Percentiles rank a stretch among this genome's conserved stretches.
phyloP scores from a whole-genome alignment of 768 basidiomycete genomes.

The Rhizopogon salebrosus region DNA sequence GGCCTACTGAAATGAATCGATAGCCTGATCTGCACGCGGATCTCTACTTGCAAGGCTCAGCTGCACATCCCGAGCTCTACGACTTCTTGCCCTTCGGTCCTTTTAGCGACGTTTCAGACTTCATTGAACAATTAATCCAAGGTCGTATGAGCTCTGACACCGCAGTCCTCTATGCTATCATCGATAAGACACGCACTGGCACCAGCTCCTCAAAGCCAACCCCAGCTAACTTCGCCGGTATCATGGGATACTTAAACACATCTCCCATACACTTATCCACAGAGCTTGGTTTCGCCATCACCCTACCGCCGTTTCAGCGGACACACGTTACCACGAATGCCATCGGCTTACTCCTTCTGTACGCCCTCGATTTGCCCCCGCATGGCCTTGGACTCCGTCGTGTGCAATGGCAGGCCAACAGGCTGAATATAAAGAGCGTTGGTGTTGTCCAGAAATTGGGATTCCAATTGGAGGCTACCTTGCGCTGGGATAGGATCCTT shows the following conservation, averaged over 20 bases:
- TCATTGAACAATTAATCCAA: constrained; percentile 31
- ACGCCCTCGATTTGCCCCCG: constrained; percentile 35
- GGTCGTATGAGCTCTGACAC: constrained; percentile 31
- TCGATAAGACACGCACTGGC: constrained; percentile 39
- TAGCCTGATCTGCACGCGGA: constrained; percentile 43
- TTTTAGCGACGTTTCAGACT: constrained; percentile 32
- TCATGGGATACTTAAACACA: constrained; percentile 46
- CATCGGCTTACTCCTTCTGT: constrained; percentile 46
- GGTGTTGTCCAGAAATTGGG: constrained; percentile 51
- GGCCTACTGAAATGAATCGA: neutral
- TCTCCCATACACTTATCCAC: constrained; percentile 35
- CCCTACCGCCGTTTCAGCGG: constrained; percentile 54
- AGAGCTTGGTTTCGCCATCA: constrained; percentile 53
- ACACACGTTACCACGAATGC: constrained; percentile 60
- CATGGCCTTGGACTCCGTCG: constrained; percentile 53
- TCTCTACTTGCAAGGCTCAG: constrained; percentile 30
- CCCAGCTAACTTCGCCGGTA: constrained; percentile 40
- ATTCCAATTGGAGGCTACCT: constrained; percentile 47
- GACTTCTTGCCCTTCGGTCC: constrained; percentile 49
- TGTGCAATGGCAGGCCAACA: constrained; percentile 57
- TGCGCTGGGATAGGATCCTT: constrained; percentile 55
- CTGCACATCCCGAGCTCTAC: constrained; percentile 36
- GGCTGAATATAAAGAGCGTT: constrained; percentile 43
- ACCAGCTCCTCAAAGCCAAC: neutral
- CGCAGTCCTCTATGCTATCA: constrained; percentile 43